These are phyloP conservation scores for Peterozyma xylosa DNA, from an alignment of 805 yeast species.

Conservation along the genomic window DNA sequence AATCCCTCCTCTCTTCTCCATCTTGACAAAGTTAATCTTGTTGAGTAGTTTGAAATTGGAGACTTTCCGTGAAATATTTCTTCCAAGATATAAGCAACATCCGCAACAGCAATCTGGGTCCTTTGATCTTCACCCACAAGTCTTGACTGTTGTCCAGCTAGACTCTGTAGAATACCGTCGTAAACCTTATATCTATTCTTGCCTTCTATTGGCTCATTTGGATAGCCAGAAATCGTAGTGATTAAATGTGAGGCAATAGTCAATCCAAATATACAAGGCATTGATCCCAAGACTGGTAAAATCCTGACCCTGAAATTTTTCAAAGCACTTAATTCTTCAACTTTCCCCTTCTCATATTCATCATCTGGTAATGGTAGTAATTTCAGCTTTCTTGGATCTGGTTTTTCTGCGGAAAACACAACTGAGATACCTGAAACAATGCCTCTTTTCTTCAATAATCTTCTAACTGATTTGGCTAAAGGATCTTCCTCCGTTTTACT, in stretches of 20 bases:
- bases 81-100: slow-evolving; percentile 77
- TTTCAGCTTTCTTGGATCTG: slow-evolving; percentile 89
- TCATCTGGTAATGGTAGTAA: slow-evolving; percentile 79
- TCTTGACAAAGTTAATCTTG: slow-evolving; percentile 70
- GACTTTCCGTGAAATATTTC: slow-evolving; percentile 93
- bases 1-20: slow-evolving; percentile 74
- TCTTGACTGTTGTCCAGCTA: slow-evolving; percentile 84
- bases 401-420: slow-evolving; percentile 91
- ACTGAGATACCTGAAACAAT: slow-evolving; percentile 72
- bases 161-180: slow-evolving; percentile 72
- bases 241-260: slow-evolving; percentile 80
- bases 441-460: slow-evolving; percentile 76
- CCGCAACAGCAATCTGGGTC: slow-evolving; percentile 65
- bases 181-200: slow-evolving; percentile 80
- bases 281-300: slow-evolving; percentile 90
- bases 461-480: slow-evolving; percentile 77
- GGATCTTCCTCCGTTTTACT: slow-evolving; percentile 93
- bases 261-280: slow-evolving; percentile 95
- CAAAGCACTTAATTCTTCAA: slow-evolving; percentile 80
- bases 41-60: slow-evolving; percentile 75
- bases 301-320: slow-evolving; percentile 90
- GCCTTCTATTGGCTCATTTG: slow-evolving; percentile 86
- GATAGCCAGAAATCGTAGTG: slow-evolving; percentile 78
- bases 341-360: slow-evolving; percentile 73
- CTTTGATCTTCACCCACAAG: slow-evolving; percentile 66